A percentile compares a stretch with the other conserved stretches of the same genome.
Evolutionary conservation across 2,329 filamentous ascomycete species (phyloP).

Genomic region (Aspergillus aculeatinus): DNA sequence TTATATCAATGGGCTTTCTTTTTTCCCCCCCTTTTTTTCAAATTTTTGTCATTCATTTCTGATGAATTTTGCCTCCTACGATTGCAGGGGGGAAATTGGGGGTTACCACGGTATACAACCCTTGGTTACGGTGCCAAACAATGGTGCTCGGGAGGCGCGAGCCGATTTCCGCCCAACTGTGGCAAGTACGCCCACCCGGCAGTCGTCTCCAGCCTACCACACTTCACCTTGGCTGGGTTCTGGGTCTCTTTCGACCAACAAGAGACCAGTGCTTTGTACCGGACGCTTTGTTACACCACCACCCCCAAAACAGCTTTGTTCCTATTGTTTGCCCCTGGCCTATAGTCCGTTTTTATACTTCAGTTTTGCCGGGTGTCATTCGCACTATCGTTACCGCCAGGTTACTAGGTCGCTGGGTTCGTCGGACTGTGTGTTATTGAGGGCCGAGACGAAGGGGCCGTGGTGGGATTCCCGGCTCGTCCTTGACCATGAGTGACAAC

Average conservation of each 20-base stretch:
- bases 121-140: neutral
- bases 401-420: conserved; percentile 2
- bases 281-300: neutral
- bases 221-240: neutral
- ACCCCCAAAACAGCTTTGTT: neutral
- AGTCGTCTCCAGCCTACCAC: conserved; percentile 23
- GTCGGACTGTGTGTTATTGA: conserved; percentile 2
- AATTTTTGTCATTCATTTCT: neutral
- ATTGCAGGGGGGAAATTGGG: neutral
- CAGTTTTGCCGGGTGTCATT: neutral
- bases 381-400: neutral
- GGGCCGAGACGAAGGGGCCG: conserved; percentile 12
- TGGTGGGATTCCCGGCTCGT: conserved; percentile 9
- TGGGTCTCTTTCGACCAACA: conserved; percentile 9
- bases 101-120: neutral
- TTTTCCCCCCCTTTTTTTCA: neutral
- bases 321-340: conserved; percentile 11
- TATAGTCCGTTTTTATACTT: neutral
- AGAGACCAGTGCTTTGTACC: conserved; percentile 1
- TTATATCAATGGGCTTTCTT: neutral
- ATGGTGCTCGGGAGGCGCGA: conserved; percentile 6
- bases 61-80: neutral
- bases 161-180: conserved; percentile 12
- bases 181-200: conserved; percentile 11
- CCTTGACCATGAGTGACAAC: conserved; percentile 23